Evolutionary conservation across 495 filamentous ascomycete genomes (phyloP), one percentile per base, ranked within the genome.

Genomic region (Hypoxylon rickii): DNA sequence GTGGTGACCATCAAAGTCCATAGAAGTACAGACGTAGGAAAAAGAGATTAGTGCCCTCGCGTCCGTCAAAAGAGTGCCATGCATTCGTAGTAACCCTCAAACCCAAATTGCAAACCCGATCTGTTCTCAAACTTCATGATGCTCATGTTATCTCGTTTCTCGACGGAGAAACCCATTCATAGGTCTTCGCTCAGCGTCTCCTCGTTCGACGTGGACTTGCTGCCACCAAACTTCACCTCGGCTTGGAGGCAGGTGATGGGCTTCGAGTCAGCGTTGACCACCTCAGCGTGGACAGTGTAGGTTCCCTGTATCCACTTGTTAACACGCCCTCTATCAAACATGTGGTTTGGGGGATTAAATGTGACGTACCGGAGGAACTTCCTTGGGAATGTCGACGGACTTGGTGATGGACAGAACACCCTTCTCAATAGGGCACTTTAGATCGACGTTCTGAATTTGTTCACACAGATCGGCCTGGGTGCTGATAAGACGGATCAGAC

Each of bases 281-380:
- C 95, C 70, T 98, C 89, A 37, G 93, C 94, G 11, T 83, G 70
- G 33, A 97, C 94, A 21, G 80, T 86, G 79, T 97, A 98, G 65
- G 81, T 89, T 68, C 94, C 94, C 92, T 96, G 58, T 48, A 55
- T 8, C 16, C 34, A 4, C 10, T 16, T 37, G 43, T 67, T 10
- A 54, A 29, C 32, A 55, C 22, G 15, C 18, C 15, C 8, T 4
- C 4, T 10, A 13, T 38, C 13, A 5, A 38, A 13, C 11, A 38
- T 5, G 33, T n/a, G 5, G 13, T 4, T 29, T 29, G 24, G 4
- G 31, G n/a, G 19, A 29, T 38, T n/a, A n/a, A n/a, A n/a, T n/a
- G n/a, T n/a, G 49, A 76, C 89, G 64, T 83, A 96, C 92, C 41
- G 90, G 88, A 61, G 94, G 94, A 55, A 99, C 90, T 72, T 92